Base-by-base conservation (phyloP, 2,329 filamentous ascomycete species). In the Boeremia lycopersici region DNA sequence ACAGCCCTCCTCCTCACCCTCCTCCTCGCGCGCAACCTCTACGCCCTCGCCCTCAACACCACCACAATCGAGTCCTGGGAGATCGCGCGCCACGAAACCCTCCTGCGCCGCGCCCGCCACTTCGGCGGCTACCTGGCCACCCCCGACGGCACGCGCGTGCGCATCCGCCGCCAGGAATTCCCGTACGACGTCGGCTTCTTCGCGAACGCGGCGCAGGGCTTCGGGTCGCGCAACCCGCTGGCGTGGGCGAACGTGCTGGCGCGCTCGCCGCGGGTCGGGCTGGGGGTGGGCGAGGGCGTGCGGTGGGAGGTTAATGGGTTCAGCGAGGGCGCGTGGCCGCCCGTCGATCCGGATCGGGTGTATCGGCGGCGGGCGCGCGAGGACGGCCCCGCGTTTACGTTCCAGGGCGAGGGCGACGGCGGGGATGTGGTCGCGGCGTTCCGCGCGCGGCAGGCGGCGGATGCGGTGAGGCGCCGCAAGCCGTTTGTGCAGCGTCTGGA, bases 31-130 rank as follows among this genome's bases (percentile, higher is more conserved):
- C 84, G 85, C 6, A 75, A 75, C 47, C 49, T 84, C 1, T 84
- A 83, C 71, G 81, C 81, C 49, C 86, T 90, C 70, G 65, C 82
- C 4, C 79, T 87, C 57, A 93, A 93, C 76, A 86, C 82, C 13
- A 93, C 89, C 23, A 91, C 89, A 72, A 95, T 96, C 65, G 91
- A 96, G 75, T 82, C 82, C 57, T 93, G 89, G 89, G 89, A 82
- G 56, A 78, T 81, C 26, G 78, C 81, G 56, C 73, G 79, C 4
- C 79, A 82, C 57, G 67, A 74, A 7, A 76, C 79, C 4, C 65
- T 81, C 1, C 58, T 81, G 5, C 72, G 78, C 3, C 76, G 79
- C 13, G 77, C 79, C 2, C 67, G 75, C 4, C 70, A 74, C 33
- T 78, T 84, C 17, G 85, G 86, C 1, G 86, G 86, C 6, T 84